These are phyloP conservation scores for Penicillium daleae DNA, from an alignment of 495 filamentous ascomycete species.

Conservation along the genomic window DNA sequence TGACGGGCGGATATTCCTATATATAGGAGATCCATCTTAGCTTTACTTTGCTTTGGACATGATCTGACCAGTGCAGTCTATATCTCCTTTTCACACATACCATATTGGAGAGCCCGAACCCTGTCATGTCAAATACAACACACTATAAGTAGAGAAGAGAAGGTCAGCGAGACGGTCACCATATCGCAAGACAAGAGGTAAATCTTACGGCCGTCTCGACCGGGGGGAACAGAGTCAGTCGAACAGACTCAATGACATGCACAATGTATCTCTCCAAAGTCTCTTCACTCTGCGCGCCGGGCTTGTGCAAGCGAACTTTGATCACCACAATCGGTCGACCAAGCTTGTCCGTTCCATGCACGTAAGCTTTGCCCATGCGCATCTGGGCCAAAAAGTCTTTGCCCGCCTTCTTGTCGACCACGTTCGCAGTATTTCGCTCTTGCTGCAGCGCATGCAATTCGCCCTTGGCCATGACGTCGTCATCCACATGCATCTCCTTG, in stretches of 20 bases:
- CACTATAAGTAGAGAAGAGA: slow-evolving; percentile 51
- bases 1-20: slow-evolving; percentile 87
- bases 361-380: slow-evolving; percentile 86
- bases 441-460: slow-evolving; percentile 67
- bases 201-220: slow-evolving; percentile 82
- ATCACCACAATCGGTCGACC: slow-evolving; percentile 86
- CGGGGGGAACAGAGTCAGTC: slow-evolving; percentile 71
- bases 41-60: no score
- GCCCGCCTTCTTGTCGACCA: slow-evolving; percentile 61
- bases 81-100: slow-evolving; percentile 42
- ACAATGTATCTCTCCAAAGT: slow-evolving; percentile 86
- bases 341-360: slow-evolving; percentile 81
- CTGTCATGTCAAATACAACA: slow-evolving; percentile 92
- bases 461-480: slow-evolving; percentile 76
- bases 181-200: not conserved
- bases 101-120: slow-evolving; percentile 92
- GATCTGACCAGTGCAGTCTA: not conserved
- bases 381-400: slow-evolving; percentile 83
- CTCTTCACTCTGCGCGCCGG: slow-evolving; percentile 83
- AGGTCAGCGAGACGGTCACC: not conserved
- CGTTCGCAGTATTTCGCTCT: slow-evolving; percentile 54
- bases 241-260: slow-evolving; percentile 87
- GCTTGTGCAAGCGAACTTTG: slow-evolving; percentile 75
- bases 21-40: not conserved
- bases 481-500: slow-evolving; percentile 78